Conservation (phyloP, 495 filamentous ascomycete species). For the Saxophila tyrrhenica region DNA sequence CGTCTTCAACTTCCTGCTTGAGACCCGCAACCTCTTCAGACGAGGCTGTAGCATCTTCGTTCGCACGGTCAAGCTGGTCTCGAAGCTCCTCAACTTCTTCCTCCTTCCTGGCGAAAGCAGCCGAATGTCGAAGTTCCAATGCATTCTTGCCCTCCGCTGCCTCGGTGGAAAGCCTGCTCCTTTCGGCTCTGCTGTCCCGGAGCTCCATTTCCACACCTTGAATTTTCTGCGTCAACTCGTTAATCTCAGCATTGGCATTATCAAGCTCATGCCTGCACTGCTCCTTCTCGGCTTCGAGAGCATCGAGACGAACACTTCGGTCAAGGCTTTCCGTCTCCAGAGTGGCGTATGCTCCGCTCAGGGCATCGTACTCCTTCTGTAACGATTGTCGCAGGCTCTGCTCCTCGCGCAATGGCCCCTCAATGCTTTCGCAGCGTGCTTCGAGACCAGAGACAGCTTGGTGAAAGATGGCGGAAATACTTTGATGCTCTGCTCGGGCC, state of each 20-base stretch:
- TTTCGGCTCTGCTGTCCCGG: conserved; percentile 4
- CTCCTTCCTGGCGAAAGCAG: conserved; percentile 15
- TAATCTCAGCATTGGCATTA: conserved; percentile 1
- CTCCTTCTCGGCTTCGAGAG: conserved; percentile 19
- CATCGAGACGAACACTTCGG: conserved; percentile 9
- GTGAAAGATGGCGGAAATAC: conserved; percentile 1
- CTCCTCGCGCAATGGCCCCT: conserved; percentile 38
- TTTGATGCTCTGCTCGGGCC: neutral
- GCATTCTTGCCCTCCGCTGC: conserved; percentile 4
- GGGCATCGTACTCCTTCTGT: conserved; percentile 14
- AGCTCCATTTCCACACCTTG: conserved; percentile 11
- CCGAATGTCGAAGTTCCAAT: conserved; percentile 9
- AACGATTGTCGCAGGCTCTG: conserved; percentile 32
- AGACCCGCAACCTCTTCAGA: neutral
- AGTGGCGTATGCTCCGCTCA: conserved; percentile 6
- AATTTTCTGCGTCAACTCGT: conserved; percentile 3
- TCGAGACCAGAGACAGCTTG: conserved; percentile 10
- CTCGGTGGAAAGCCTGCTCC: neutral
- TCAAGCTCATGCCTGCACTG: conserved; percentile 11
- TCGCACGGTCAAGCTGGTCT: neutral
- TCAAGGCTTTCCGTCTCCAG: conserved; percentile 18
- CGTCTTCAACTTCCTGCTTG: neutral
- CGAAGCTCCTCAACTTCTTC: conserved; percentile 33
- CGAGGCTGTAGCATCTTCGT: neutral
- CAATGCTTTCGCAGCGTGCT: conserved; percentile 27